phyloP scores from a whole-genome alignment of 768 basidiomycete species.

The Hericium alpestre region DNA sequence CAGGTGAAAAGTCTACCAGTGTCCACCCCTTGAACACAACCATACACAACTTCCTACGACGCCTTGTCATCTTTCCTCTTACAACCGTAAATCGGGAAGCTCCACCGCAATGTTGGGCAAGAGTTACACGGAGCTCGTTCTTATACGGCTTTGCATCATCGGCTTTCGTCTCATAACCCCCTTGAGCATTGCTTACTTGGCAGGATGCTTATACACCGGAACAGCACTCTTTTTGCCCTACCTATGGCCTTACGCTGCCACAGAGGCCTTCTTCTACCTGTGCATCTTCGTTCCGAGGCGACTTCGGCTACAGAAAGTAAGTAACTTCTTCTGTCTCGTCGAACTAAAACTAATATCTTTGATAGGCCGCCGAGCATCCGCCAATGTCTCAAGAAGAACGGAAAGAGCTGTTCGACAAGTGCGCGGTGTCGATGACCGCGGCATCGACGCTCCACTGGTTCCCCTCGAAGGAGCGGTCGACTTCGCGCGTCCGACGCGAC shows the following conservation, averaged over 20 bases:
- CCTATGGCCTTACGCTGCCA: constrained; percentile 24
- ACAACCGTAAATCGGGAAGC: not conserved
- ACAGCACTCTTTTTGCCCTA: constrained; percentile 21
- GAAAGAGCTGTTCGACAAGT: constrained; percentile 37
- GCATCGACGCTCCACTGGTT: constrained; percentile 46
- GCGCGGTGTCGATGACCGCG: constrained; percentile 17
- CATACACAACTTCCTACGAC: no score
- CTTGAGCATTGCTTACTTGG: constrained; percentile 31
- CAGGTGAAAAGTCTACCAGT: no score
- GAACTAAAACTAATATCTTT: constrained; percentile 19
- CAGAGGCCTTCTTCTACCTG: constrained; percentile 40
- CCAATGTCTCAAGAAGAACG: constrained; percentile 34
- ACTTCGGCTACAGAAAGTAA: constrained; percentile 38
- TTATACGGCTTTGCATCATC: constrained; percentile 37
- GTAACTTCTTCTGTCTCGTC: constrained; percentile 5
- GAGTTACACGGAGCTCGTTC: constrained; percentile 37
- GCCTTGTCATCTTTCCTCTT: no score
- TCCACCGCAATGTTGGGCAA: constrained; percentile 20
- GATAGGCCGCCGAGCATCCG: constrained; percentile 23
- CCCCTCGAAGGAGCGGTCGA: constrained; percentile 15
- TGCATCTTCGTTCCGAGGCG: constrained; percentile 39
- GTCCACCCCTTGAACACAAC: no score
- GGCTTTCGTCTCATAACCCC: constrained; percentile 40
- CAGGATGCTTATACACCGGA: constrained; percentile 15
- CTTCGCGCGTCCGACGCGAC: constrained; percentile 26